Conservation (phyloP, 2,329 filamentous ascomycete species). For the Dothidotthia symphoricarpi region DNA sequence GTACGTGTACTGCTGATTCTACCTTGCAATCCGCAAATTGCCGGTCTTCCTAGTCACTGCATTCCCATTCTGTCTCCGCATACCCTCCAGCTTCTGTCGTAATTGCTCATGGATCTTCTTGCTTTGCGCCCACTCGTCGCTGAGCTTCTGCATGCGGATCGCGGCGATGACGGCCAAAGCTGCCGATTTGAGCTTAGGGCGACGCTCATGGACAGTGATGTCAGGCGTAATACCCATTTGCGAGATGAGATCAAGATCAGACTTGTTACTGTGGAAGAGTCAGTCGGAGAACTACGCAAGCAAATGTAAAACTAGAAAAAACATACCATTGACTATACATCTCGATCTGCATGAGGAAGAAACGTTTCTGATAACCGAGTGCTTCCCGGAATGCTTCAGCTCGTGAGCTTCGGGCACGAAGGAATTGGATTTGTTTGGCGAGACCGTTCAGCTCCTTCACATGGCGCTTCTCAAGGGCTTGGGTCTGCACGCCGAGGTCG, state of each 20-base stretch:
- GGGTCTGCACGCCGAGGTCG: constrained; percentile 49
- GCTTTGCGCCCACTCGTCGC: constrained; percentile 51
- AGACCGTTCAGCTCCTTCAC: constrained; percentile 76
- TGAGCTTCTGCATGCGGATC: constrained; percentile 52
- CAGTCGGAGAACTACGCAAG: constrained; percentile 21
- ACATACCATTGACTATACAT: constrained; percentile 89
- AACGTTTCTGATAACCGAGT: constrained; percentile 82
- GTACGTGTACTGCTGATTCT: constrained; percentile 4
- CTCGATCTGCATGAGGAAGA: constrained; percentile 74
- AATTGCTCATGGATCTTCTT: constrained; percentile 50
- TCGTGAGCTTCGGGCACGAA: constrained; percentile 75
- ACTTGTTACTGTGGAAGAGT: constrained; percentile 72
- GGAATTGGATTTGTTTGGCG: constrained; percentile 85
- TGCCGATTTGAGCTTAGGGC: constrained; percentile 50
- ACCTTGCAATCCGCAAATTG: constrained; percentile 16
- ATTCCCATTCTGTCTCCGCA: constrained; percentile 35
- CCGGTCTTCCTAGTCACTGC: constrained; percentile 10
- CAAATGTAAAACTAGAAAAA: background rate
- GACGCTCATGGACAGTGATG: constrained; percentile 45
- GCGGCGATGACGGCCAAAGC: constrained; percentile 51
- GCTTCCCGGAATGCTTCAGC: constrained; percentile 78
- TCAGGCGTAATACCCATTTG: constrained; percentile 70
- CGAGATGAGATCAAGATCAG: constrained; percentile 80
- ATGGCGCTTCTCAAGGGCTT: constrained; percentile 67
- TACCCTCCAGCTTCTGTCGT: constrained; percentile 48